Conservation (phyloP, 1,284 basidiomycete species). For the Ustilago nuda region DNA sequence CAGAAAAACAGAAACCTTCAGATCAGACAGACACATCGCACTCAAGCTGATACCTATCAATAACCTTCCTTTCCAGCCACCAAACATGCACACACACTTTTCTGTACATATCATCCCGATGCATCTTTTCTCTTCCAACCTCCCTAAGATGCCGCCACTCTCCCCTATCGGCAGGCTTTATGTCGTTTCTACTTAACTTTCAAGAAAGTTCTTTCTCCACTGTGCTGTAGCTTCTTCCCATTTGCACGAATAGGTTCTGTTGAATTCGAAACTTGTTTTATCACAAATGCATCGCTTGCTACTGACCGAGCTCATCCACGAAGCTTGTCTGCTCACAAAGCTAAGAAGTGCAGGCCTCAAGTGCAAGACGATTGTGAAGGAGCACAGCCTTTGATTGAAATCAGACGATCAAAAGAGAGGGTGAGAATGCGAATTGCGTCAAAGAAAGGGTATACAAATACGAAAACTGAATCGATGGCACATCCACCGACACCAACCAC, state of each 20-base stretch:
- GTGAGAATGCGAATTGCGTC: not conserved
- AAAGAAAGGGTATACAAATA: not conserved
- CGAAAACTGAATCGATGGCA: not conserved
- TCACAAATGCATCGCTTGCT: not conserved
- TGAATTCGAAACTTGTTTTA: constrained; percentile 22
- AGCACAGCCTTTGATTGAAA: not conserved
- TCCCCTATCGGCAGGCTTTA: not conserved
- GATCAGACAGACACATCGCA: constrained; percentile 6
- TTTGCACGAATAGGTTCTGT: constrained; percentile 21
- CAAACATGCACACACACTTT: constrained; percentile 3
- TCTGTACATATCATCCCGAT: constrained; percentile 30
- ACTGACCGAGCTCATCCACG: no score
- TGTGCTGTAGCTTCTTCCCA: constrained; percentile 48
- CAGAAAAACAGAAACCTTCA: constrained; percentile 3
- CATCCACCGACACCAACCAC: no score
- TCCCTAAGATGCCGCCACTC: constrained; percentile 6
- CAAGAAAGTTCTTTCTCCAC: constrained; percentile 12
- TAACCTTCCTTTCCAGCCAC: not conserved
- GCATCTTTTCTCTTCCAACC: constrained; percentile 18
- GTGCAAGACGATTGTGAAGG: no score
- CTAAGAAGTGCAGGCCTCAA: no score
- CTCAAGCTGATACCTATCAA: not conserved
- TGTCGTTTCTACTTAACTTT: constrained; percentile 3
- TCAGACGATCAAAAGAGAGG: no score
- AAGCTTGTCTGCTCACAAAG: no score